A percentile compares a stretch with the other conserved stretches of the same genome.
phyloP scores from a whole-genome alignment of 768 basidiomycete genomes.

The Exsudoporus frostii region DNA sequence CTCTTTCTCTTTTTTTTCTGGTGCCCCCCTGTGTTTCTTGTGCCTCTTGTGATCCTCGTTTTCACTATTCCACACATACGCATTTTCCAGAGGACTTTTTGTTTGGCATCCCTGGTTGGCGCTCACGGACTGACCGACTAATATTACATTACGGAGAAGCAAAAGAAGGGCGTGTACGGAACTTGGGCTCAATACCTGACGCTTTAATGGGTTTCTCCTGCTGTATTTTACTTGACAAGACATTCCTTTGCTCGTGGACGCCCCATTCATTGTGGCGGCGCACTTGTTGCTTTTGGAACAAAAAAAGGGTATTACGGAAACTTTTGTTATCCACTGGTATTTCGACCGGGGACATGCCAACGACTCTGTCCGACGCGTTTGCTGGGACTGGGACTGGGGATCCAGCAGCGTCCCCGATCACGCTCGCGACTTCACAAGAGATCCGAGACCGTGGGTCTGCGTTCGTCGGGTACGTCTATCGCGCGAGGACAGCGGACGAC shows the following conservation, averaged over 20 bases:
- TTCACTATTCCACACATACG: background rate
- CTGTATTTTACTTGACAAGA: no score
- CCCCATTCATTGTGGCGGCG: no score
- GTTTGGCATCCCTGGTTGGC: background rate
- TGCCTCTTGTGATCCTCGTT: background rate
- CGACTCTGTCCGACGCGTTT: background rate
- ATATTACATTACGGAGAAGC: constrained; percentile 10
- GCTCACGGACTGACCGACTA: background rate
- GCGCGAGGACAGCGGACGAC: constrained; percentile 41
- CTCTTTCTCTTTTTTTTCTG: background rate
- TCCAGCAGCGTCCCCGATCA: background rate
- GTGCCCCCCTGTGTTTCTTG: background rate
- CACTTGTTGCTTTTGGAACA: no score
- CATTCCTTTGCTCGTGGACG: no score
- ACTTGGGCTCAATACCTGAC: no score
- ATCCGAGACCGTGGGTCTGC: constrained; percentile 71
- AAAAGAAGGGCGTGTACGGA: background rate
- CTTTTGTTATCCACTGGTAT: no score
- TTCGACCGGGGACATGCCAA: no score
- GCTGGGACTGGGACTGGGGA: background rate
- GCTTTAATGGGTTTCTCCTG: no score
- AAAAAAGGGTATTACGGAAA: no score
- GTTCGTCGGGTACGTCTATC: constrained; percentile 65
- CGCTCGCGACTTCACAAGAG: constrained; percentile 57
- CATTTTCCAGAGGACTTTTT: constrained; percentile 9